Base-by-base conservation (phyloP, 768 basidiomycete species). In the Lactarius vividus region DNA sequence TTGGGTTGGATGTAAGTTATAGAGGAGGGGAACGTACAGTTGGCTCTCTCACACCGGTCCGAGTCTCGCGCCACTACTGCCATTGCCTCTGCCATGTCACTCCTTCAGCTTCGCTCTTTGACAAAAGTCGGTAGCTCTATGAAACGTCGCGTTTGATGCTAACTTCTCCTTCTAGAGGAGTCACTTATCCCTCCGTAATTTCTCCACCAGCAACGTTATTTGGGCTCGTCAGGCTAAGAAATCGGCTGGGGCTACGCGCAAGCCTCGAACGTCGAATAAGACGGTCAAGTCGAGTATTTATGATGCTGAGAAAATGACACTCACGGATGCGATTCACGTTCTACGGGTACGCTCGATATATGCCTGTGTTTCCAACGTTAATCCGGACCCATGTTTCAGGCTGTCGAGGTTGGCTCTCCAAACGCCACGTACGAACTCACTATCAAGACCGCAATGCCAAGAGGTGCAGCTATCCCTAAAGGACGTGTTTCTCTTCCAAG, bases 401-500 rank as follows among this genome's bases (percentile, higher is more conserved):
- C 95, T 16, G 87, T 94, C 9, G 92, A 95, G 75, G 88, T 95
- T 57, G 82, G 88, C 7, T 85, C 84, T 59, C 89, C 93, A 5
- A 82, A 82, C 60, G 82, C 91, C 5, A 88, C 88, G 4, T 92
- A 91, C 73, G 92, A 94, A 70, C 78, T 98, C 26, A 85, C 85
- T 57, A 80, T 98, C 66, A 88, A 90, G 71, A 94, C 94, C 1
- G 85, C 86, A 66, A 83, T 90, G 76, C 83, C 86, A 63, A 88
- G 88, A 73, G 91, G 92, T 71, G 80, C 88, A 53, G 84, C 91
- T 31, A 87, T 96, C 20, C 91, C 96, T 10, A 92, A 93, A 74
- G 97, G 97, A 3, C 90, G 94, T 68, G 87, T 95, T 59, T 88
- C 84, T 70, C 83, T 98, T 57, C 94, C 95, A 0, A 80, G 87